A percentile compares a stretch with the other conserved stretches of the same genome.
These are phyloP conservation scores for Marasmius sp. DNA, from an alignment of 1,284 basidiomycete genomes.

Conservation along the genomic window DNA sequence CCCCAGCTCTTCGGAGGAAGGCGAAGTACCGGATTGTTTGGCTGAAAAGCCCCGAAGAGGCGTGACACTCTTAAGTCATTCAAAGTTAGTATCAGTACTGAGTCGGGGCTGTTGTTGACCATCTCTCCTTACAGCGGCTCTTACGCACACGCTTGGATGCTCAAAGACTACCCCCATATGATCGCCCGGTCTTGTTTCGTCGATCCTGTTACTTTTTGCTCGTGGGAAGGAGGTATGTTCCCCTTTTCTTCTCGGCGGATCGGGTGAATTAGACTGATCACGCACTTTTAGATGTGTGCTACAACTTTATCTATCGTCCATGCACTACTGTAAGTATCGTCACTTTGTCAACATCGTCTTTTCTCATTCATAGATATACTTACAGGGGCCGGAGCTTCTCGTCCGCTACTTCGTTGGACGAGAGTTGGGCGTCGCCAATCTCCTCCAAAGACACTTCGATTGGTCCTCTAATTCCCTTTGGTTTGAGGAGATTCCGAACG, in stretches of 20 bases:
- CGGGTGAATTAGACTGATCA: neutral
- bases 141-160: constrained; percentile 80
- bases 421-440: constrained; percentile 84
- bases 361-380: constrained; percentile 9
- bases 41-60: constrained; percentile 37
- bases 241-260: neutral
- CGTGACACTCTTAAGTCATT: constrained; percentile 82
- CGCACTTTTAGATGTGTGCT: constrained; percentile 68
- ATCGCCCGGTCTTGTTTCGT: constrained; percentile 80
- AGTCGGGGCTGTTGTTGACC: neutral
- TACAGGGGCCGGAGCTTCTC: constrained; percentile 72
- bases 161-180: constrained; percentile 75
- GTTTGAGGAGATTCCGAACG: constrained; percentile 85
- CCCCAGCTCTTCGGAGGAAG: constrained; percentile 26
- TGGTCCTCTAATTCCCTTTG: constrained; percentile 90
- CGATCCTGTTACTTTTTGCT: constrained; percentile 86
- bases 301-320: constrained; percentile 81
- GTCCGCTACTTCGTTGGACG: constrained; percentile 86
- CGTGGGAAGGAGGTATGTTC: constrained; percentile 81
- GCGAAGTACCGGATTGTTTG: constrained; percentile 19
- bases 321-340: constrained; percentile 50
- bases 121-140: constrained; percentile 51
- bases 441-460: constrained; percentile 81
- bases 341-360: constrained; percentile 8
- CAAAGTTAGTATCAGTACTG: constrained; percentile 59